A percentile compares a stretch with the other conserved stretches of the same genome.
Conservation (phyloP, 148 eudicot species). For the Vaccinium corymbosum region DNA sequence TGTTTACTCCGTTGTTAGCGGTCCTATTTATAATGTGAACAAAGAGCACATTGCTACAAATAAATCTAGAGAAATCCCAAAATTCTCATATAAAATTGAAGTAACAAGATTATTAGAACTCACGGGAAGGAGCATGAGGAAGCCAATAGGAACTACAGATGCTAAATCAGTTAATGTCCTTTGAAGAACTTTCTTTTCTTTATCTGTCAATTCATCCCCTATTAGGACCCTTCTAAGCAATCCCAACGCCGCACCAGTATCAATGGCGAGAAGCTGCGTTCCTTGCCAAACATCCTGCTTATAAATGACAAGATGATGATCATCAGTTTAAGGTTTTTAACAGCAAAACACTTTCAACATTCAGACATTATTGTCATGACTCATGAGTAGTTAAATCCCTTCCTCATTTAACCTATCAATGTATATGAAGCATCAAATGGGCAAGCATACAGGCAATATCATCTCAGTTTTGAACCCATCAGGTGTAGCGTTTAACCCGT, state of each 20-base stretch:
- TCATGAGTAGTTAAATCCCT: not conserved
- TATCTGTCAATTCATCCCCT: slow-evolving; percentile 85
- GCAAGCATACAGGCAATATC: not conserved
- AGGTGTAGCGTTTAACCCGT: not conserved
- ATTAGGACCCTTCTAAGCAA: slow-evolving; percentile 71
- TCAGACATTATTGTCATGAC: not conserved
- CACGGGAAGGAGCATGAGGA: slow-evolving; percentile 99
- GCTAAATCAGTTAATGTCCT: slow-evolving; percentile 90
- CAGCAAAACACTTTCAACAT: not conserved
- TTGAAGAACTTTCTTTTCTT: slow-evolving; percentile 76
- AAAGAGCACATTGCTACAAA: not conserved
- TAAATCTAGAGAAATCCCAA: not conserved
- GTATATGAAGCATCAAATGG: not conserved
- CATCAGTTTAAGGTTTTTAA: not conserved
- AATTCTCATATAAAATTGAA: not conserved
- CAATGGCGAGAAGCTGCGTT: slow-evolving; percentile 93
- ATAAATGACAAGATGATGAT: slow-evolving; percentile 6
- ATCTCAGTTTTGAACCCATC: not conserved
- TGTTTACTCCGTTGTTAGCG: not conserved
- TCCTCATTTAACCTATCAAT: not conserved
- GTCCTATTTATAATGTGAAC: not conserved
- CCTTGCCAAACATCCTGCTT: slow-evolving; percentile 97
- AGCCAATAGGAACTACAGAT: slow-evolving; percentile 90
- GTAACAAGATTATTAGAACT: slow-evolving; percentile 32
- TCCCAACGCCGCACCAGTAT: slow-evolving; percentile 74